phyloP scores from a whole-genome alignment of 139 green algal species.

The Eudorina sp. region DNA sequence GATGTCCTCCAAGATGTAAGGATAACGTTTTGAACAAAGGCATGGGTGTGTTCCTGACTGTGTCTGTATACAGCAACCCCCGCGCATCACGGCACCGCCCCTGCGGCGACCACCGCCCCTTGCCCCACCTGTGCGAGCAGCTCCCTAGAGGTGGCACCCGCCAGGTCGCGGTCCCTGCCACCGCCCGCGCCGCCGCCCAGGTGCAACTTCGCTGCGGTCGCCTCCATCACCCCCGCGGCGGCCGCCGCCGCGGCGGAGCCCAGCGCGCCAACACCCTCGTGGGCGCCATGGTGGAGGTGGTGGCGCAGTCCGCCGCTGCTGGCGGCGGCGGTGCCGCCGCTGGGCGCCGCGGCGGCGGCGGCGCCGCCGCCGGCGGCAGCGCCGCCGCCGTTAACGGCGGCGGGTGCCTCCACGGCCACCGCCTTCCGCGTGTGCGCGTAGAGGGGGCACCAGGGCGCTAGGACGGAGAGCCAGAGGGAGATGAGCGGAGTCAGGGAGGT shows the following conservation, averaged over 20 bases:
- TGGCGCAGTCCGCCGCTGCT: not conserved
- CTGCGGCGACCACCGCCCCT: too few species aligned
- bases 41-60: too few species aligned
- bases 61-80: too few species aligned
- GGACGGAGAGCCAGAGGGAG: constrained; percentile 70
- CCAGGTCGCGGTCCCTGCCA: constrained; percentile 4
- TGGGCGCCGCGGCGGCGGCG: not conserved
- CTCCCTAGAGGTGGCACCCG: not conserved
- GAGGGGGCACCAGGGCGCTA: constrained; percentile 72
- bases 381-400: not conserved
- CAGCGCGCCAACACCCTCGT: not conserved
- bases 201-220: constrained; percentile 22
- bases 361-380: not conserved
- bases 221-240: constrained; percentile 28
- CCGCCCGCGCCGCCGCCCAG: not conserved
- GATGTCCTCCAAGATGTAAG: too few species aligned
- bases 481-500: constrained; percentile 71
- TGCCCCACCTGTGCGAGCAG: constrained; percentile 37
- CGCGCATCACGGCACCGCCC: too few species aligned
- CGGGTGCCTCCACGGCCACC: not conserved
- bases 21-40: too few species aligned
- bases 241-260: not conserved
- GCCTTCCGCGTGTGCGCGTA: constrained; percentile 26
- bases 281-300: not conserved
- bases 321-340: not conserved